phyloP scores from a whole-genome alignment of 441 rosid genomes.

The Syzygium syzygioides region DNA sequence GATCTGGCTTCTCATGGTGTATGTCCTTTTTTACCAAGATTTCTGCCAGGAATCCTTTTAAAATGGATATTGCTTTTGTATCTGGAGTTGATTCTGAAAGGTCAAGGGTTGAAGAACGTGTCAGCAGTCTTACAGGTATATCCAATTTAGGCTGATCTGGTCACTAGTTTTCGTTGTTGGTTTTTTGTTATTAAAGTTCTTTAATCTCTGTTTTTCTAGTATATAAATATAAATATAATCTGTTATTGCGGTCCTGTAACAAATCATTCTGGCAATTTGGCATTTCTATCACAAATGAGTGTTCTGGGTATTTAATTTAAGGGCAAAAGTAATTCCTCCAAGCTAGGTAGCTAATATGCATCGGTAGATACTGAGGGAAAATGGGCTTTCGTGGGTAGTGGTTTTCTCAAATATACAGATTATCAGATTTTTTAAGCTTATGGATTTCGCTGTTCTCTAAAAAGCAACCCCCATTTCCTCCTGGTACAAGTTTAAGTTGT shows the following conservation, averaged over 20 bases:
- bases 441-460: background rate
- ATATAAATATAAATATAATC: background rate
- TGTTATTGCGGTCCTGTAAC: background rate
- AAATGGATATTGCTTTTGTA: conserved; percentile 69
- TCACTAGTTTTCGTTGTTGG: background rate
- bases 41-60: conserved; percentile 69
- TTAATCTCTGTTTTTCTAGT: background rate
- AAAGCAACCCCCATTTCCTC: background rate
- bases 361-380: background rate
- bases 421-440: background rate
- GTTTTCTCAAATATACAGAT: background rate
- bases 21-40: conserved; percentile 39
- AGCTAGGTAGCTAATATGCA: background rate
- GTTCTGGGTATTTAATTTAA: background rate
- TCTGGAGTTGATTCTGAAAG: conserved; percentile 51
- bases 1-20: background rate
- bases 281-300: background rate
- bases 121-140: conserved; percentile 75
- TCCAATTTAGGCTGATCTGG: background rate
- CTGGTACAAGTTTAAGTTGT: background rate
- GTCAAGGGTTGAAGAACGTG: conserved; percentile 61
- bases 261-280: background rate
- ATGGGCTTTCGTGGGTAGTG: background rate
- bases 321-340: background rate
- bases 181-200: background rate